phyloP scores from a whole-genome alignment of 768 basidiomycete genomes.

The Fibroporia radiculosa region DNA sequence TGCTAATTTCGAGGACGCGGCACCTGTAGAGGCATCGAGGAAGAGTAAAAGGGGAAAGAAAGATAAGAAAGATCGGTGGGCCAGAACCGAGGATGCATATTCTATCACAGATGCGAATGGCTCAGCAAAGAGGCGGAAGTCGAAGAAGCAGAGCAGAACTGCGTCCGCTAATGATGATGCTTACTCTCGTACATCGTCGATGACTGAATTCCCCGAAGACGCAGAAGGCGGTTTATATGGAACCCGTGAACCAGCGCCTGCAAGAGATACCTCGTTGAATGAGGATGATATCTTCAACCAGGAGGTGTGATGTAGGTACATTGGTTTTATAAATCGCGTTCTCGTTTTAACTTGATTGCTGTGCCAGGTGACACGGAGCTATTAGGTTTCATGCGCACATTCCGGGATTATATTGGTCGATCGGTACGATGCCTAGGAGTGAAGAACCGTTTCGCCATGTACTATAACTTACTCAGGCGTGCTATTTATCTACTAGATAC shows the following conservation, averaged over 20 bases:
- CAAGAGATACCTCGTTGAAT: slow-evolving; percentile 18
- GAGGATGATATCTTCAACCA: slow-evolving; percentile 55
- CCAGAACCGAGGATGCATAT: slow-evolving; percentile 81
- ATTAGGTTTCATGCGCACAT: too few relatives aligned
- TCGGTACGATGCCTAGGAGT: too few relatives aligned
- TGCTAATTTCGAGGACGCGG: slow-evolving; percentile 67
- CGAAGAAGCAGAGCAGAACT: slow-evolving; percentile 47
- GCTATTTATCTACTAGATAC: too few relatives aligned
- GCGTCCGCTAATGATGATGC: slow-evolving; percentile 30
- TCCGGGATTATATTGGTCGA: too few relatives aligned
- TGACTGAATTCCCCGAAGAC: slow-evolving; percentile 61
- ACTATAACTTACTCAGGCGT: too few relatives aligned
- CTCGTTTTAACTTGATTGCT: not conserved
- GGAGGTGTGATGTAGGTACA: too few relatives aligned
- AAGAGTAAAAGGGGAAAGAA: slow-evolving; percentile 56
- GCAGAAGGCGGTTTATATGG: slow-evolving; percentile 64
- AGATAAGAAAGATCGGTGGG: slow-evolving; percentile 84
- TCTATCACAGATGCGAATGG: slow-evolving; percentile 33
- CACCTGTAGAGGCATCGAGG: slow-evolving; percentile 30
- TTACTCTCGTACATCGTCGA: slow-evolving; percentile 26
- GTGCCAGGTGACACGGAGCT: not conserved
- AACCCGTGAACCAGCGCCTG: slow-evolving; percentile 16
- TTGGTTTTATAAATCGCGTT: too few relatives aligned
- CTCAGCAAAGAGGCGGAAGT: slow-evolving; percentile 47
- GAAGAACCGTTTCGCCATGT: too few relatives aligned